phyloP scores from a whole-genome alignment of 306 rosid species.

The Fragaria vesca region DNA sequence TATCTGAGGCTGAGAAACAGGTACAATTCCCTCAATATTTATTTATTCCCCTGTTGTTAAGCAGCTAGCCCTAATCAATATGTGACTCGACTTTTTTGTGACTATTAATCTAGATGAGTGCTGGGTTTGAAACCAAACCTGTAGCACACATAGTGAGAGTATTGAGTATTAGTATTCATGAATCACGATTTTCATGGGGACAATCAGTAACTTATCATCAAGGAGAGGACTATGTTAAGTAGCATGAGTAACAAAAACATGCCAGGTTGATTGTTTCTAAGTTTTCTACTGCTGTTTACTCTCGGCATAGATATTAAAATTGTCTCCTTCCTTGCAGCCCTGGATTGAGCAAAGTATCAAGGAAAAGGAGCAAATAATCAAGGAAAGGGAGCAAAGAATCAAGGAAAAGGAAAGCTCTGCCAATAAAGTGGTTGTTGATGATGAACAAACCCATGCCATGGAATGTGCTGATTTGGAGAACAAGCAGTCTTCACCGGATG shows the following conservation, averaged over 20 bases:
- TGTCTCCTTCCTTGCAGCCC: slow-evolving; percentile 19
- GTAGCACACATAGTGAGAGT: neutral
- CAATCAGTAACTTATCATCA: neutral
- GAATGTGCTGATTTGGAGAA: neutral
- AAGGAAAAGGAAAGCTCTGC: slow-evolving; percentile 21
- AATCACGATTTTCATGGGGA: neutral
- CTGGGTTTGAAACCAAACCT: neutral
- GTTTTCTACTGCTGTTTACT: neutral
- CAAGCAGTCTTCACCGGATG: neutral
- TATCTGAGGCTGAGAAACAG: slow-evolving; percentile 26
- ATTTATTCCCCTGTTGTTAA: neutral
- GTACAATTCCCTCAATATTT: neutral
- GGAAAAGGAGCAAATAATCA: slow-evolving; percentile 10
- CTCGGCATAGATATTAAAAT: neutral
- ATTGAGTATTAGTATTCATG: neutral
- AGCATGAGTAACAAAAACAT: no score
- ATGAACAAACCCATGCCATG: neutral
- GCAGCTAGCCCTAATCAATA: neutral
- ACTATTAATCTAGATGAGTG: neutral
- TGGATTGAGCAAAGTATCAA: slow-evolving; percentile 33
- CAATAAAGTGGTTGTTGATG: neutral
- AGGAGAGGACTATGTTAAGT: neutral
- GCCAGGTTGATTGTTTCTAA: neutral
- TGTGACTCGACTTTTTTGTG: neutral
- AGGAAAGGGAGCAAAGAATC: slow-evolving; percentile 27